phyloP scores from a whole-genome alignment of 805 yeast genomes.

The Hanseniaspora clermontiae region DNA sequence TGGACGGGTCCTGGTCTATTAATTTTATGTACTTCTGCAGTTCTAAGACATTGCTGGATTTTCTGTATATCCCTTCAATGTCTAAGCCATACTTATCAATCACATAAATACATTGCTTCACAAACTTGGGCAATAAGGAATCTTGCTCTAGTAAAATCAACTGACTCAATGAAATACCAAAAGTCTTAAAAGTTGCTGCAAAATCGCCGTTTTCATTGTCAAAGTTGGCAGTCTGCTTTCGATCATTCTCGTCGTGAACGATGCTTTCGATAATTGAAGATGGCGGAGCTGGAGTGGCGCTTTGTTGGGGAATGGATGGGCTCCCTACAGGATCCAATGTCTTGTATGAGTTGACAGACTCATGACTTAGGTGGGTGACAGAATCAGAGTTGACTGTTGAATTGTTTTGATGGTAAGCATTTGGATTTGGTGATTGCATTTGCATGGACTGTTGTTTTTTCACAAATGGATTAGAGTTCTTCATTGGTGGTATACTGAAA shows the following conservation, averaged over 20 bases:
- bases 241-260: not conserved
- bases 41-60: conserved; percentile 64
- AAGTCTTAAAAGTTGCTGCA: conserved; percentile 36
- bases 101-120: conserved; percentile 73
- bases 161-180: conserved; percentile 73
- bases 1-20: conserved; percentile 65
- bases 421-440: conserved; percentile 21
- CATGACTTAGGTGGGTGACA: conserved; percentile 17
- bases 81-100: conserved; percentile 76
- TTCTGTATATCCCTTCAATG: conserved; percentile 80
- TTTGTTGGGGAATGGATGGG: not conserved
- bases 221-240: conserved; percentile 13
- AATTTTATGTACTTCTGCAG: conserved; percentile 60
- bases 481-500: conserved; percentile 9
- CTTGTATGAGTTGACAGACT: conserved; percentile 19
- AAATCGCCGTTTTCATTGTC: not conserved
- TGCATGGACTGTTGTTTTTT: conserved; percentile 19
- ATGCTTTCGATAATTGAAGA: conserved; percentile 11
- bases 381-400: not conserved
- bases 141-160: conserved; percentile 74
- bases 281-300: conserved; percentile 11
- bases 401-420: not conserved
- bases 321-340: conserved; percentile 10
- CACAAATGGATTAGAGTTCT: conserved; percentile 11
- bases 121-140: conserved; percentile 73